Evolutionary conservation across 495 filamentous ascomycete genomes (phyloP).

Genomic region (Xylaria nigripes): DNA sequence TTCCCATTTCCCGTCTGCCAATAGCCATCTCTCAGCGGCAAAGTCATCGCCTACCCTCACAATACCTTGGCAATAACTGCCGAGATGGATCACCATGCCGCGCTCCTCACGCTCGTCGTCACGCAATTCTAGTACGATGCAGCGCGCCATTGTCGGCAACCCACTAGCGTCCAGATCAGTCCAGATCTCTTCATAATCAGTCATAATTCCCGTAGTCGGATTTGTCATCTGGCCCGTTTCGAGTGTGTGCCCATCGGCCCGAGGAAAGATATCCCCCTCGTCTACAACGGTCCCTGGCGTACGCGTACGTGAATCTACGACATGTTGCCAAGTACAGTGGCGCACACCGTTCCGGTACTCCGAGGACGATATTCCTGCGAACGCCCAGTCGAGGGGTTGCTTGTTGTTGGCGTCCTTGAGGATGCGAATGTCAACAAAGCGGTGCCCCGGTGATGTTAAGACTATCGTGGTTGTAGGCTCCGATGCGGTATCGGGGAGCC

Average conservation of each 20-base stretch:
- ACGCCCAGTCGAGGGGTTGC: constrained; percentile 42
- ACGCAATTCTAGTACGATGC: constrained; percentile 29
- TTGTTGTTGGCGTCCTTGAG: constrained; percentile 10
- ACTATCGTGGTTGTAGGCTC: constrained; percentile 41
- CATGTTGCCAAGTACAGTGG: constrained; percentile 43
- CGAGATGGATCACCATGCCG: constrained; percentile 42
- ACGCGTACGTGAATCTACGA: constrained; percentile 40
- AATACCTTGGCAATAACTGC: constrained; percentile 40
- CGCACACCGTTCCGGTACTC: constrained; percentile 1
- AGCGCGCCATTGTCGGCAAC: constrained; percentile 3
- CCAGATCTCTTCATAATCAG: constrained; percentile 51
- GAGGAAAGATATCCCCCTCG: constrained; percentile 42
- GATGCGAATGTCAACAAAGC: constrained; percentile 42
- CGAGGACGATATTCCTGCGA: constrained; percentile 40
- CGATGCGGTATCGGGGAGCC: constrained; percentile 31
- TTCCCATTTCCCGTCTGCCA: constrained; percentile 18
- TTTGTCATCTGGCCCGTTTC: constrained; percentile 46
- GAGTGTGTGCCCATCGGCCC: constrained; percentile 31
- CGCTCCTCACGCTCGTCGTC: constrained; percentile 20
- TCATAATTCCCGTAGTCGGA: constrained; percentile 31
- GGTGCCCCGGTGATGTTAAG: constrained; percentile 39
- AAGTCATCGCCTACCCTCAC: constrained; percentile 31
- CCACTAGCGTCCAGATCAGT: constrained; percentile 20
- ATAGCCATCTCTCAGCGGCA: constrained; percentile 38
- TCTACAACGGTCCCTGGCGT: constrained; percentile 31